These are phyloP conservation scores for Globisporangium canariense DNA, from an alignment of 352 stramenopile genomes.

Conservation along the genomic window DNA sequence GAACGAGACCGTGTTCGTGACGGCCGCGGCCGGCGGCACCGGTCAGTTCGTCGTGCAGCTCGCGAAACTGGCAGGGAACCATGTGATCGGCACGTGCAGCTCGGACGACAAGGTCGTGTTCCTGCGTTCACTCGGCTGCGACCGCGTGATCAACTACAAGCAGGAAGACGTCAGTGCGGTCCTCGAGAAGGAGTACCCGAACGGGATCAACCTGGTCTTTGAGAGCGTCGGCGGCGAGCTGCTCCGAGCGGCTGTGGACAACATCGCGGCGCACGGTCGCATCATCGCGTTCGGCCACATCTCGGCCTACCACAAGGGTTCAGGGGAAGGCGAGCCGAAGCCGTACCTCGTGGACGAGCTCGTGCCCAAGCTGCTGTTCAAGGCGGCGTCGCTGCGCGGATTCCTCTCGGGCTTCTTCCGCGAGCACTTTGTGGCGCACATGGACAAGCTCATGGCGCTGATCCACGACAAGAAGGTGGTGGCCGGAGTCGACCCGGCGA, in stretches of 20 bases:
- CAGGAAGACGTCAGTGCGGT: conserved; percentile 55
- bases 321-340: conserved; percentile 9
- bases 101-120: conserved; percentile 85
- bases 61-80: conserved; percentile 75
- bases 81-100: conserved; percentile 79
- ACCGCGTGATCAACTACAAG: conserved; percentile 87
- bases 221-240: conserved; percentile 58
- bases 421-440: conserved; percentile 36
- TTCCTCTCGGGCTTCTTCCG: conserved; percentile 48
- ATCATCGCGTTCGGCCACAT: conserved; percentile 62
- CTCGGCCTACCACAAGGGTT: conserved; percentile 33
- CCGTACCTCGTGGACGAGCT: conserved; percentile 13
- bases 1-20: conserved; percentile 61
- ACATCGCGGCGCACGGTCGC: conserved; percentile 52
- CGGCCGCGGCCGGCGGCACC: conserved; percentile 64
- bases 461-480: conserved; percentile 36
- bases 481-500: conserved; percentile 20
- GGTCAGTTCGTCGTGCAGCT: conserved; percentile 85
- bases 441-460: conserved; percentile 42
- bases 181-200: conserved; percentile 69
- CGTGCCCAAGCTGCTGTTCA: conserved; percentile 20
- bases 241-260: conserved; percentile 46
- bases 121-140: conserved; percentile 57
- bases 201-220: conserved; percentile 65
- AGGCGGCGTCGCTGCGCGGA: conserved; percentile 37